These are phyloP conservation scores for Dendrothele bispora DNA, from an alignment of 768 basidiomycete species.

Conservation along the genomic window DNA sequence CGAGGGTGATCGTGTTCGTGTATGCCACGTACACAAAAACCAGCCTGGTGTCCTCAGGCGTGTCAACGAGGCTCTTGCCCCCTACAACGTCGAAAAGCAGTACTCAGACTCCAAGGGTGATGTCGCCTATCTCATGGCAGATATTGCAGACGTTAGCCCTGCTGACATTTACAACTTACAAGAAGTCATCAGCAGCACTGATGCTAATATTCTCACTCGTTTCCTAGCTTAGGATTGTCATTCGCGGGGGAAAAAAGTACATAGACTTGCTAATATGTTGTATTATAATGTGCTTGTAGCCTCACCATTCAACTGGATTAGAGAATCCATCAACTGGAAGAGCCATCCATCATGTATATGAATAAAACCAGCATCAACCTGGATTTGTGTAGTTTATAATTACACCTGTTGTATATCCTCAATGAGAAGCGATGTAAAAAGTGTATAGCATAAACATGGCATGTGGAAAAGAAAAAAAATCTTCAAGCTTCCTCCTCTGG, in stretches of 20 bases:
- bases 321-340: conserved; percentile 17
- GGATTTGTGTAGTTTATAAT: too few relatives aligned
- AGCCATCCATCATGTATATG: conserved; percentile 5
- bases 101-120: conserved; percentile 97
- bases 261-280: neutral
- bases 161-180: conserved; percentile 76
- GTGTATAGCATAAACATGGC: too few relatives aligned
- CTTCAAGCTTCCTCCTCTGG: conserved; percentile 80
- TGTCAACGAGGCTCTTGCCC: conserved; percentile 92
- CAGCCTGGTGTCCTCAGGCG: conserved; percentile 91
- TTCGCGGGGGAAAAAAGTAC: neutral
- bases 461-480: conserved; percentile 6
- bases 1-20: conserved; percentile 76
- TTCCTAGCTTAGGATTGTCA: conserved; percentile 56
- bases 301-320: conserved; percentile 54
- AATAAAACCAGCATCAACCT: too few relatives aligned
- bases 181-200: conserved; percentile 74
- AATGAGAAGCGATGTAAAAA: too few relatives aligned
- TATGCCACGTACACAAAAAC: conserved; percentile 96
- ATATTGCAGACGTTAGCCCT: conserved; percentile 88
- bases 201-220: conserved; percentile 87
- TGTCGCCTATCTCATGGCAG: conserved; percentile 93
- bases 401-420: too few relatives aligned
- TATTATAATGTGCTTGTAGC: conserved; percentile 1
- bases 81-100: conserved; percentile 99